Evolutionary conservation across 768 basidiomycete species (phyloP).

Genomic region (Rhizopogon vinicolor): DNA sequence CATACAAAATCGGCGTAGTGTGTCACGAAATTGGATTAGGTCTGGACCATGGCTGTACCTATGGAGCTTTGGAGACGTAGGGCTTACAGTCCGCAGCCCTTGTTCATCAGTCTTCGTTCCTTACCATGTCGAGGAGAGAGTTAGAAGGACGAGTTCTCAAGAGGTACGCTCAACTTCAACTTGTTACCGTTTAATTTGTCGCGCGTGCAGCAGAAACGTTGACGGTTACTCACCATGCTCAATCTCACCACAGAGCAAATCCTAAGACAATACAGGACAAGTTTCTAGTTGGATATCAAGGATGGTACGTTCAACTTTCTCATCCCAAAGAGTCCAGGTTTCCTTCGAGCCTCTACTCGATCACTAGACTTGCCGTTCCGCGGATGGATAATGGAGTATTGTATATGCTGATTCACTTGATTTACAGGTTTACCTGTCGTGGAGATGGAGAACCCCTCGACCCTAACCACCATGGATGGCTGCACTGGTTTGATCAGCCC

Average conservation of each 20-base stretch:
- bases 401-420: not conserved
- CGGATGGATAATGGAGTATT: not conserved
- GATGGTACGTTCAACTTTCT: constrained; percentile 50
- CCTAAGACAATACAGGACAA: constrained; percentile 80
- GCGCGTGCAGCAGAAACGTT: not conserved
- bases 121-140: not conserved
- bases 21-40: no score
- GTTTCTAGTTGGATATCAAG: constrained; percentile 83
- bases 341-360: no score
- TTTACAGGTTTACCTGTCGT: constrained; percentile 62
- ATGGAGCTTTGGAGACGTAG: no score
- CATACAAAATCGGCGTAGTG: no score
- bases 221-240: not conserved
- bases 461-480: constrained; percentile 80
- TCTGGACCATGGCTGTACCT: no score
- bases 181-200: no score
- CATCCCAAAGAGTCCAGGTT: not conserved
- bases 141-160: constrained; percentile 4
- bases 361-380: no score
- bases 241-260: constrained; percentile 42
- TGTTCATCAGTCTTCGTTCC: not conserved
- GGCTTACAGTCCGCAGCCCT: not conserved
- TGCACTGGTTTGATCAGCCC: constrained; percentile 78
- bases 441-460: constrained; percentile 66
- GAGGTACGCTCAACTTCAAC: constrained; percentile 4